phyloP scores from a whole-genome alignment of 768 basidiomycete species.

The Rhodotorula babjevae region DNA sequence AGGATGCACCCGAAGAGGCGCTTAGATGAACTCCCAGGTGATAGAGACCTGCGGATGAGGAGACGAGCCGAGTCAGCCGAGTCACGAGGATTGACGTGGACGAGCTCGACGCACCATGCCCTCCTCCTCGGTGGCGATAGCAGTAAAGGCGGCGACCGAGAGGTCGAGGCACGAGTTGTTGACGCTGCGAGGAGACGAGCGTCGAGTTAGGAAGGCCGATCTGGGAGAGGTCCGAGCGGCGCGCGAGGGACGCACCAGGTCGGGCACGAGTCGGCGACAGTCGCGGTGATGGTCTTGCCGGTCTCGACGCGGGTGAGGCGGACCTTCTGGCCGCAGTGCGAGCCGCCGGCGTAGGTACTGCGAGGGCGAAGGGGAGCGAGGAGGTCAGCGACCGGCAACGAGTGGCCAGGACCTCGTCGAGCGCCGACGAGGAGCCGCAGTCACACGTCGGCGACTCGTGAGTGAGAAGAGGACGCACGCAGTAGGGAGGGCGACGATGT shows the following conservation, averaged over 20 bases:
- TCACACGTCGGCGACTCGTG: too few species aligned
- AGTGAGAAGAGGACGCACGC: too few species aligned
- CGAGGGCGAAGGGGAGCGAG: background rate
- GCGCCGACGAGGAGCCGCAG: too few species aligned
- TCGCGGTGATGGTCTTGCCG: conserved; percentile 28
- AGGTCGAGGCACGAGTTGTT: conserved; percentile 1
- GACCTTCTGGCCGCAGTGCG: conserved; percentile 35
- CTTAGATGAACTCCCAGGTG: background rate
- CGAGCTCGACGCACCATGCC: conserved; percentile 2
- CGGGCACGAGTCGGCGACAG: conserved; percentile 21
- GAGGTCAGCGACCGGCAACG: background rate
- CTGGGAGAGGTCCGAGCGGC: background rate
- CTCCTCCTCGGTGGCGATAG: conserved; percentile 10
- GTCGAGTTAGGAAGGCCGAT: background rate
- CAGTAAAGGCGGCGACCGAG: conserved; percentile 1
- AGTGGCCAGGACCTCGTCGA: too few species aligned
- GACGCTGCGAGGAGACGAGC: too few species aligned
- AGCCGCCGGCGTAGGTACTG: conserved; percentile 11
- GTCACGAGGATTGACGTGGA: background rate
- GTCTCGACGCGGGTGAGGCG: conserved; percentile 28
- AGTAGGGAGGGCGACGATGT: conserved; percentile 28
- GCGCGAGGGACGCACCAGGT: conserved; percentile 8
- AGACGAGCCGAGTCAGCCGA: background rate
- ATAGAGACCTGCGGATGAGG: background rate
- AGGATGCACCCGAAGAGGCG: background rate